A percentile compares a stretch with the other conserved stretches of the same genome.
phyloP scores from a whole-genome alignment of 805 yeast genomes.

The Wickerhamomyces kurtzmanii region DNA sequence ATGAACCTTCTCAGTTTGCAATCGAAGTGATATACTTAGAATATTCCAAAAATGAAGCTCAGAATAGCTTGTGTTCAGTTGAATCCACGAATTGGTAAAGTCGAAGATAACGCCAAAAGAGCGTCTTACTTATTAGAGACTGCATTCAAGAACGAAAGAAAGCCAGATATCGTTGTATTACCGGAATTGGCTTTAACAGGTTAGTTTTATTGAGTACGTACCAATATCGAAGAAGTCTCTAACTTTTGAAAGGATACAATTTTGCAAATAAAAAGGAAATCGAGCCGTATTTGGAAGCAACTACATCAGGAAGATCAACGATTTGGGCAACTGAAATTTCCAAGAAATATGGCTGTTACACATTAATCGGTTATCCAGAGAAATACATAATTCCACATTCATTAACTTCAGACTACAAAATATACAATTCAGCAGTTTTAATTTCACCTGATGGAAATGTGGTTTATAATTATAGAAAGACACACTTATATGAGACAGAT shows the following conservation, averaged over 20 bases:
- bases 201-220: too few relatives aligned
- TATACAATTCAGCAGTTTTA: slow-evolving; percentile 67
- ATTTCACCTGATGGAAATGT: slow-evolving; percentile 48
- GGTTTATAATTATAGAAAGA: slow-evolving; percentile 62
- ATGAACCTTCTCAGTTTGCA: too few relatives aligned
- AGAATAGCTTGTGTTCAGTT: slow-evolving; percentile 60
- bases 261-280: slow-evolving; percentile 39
- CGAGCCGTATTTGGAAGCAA: slow-evolving; percentile 46
- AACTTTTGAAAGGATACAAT: too few relatives aligned
- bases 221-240: too few relatives aligned
- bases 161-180: slow-evolving; percentile 60
- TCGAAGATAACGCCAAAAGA: slow-evolving; percentile 40
- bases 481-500: slow-evolving; percentile 71
- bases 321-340: slow-evolving; percentile 51
- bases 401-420: slow-evolving; percentile 11
- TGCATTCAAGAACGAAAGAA: slow-evolving; percentile 14
- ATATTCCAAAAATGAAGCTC: slow-evolving; percentile 38
- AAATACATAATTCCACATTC: too few relatives aligned
- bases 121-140: slow-evolving; percentile 32
- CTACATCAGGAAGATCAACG: slow-evolving; percentile 35
- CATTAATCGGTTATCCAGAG: slow-evolving; percentile 85
- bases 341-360: slow-evolving; percentile 41
- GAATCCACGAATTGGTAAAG: slow-evolving; percentile 52
- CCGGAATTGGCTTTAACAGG: slow-evolving; percentile 81
- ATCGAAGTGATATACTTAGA: slow-evolving; percentile 65